phyloP scores from a whole-genome alignment of 1,284 basidiomycete genomes.

The Anthracocystis setariae region DNA sequence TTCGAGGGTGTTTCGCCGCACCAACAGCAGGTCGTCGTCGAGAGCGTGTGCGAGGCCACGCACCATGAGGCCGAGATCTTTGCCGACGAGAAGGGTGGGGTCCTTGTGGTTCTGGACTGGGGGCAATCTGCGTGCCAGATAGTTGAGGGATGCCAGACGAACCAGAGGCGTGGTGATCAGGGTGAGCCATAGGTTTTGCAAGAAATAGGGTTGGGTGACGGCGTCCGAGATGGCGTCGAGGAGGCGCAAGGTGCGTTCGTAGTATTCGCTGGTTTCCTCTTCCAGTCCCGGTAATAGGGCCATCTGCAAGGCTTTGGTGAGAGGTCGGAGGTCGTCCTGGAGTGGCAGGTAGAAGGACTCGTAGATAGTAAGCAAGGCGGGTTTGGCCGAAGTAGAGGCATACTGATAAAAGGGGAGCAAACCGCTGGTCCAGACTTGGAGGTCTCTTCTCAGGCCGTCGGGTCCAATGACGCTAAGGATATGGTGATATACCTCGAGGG shows the following conservation, averaged over 20 bases:
- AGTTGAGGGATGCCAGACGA: constrained; percentile 86
- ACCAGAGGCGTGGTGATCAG: constrained; percentile 89
- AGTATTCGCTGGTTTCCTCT: constrained; percentile 72
- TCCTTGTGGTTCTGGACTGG: constrained; percentile 35
- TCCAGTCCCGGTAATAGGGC: constrained; percentile 78
- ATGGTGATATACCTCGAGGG: constrained; percentile 92
- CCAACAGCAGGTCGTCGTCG: constrained; percentile 79
- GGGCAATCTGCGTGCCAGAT: constrained; percentile 82
- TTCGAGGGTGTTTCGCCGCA: constrained; percentile 60
- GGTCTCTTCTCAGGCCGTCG: constrained; percentile 86
- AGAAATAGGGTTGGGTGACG: constrained; percentile 79
- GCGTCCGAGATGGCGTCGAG: constrained; percentile 84
- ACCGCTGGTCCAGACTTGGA: constrained; percentile 93
- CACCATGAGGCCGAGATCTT: constrained; percentile 90
- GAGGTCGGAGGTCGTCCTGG: constrained; percentile 81
- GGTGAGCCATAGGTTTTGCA: constrained; percentile 92
- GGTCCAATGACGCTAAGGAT: constrained; percentile 87
- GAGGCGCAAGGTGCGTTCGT: constrained; percentile 87
- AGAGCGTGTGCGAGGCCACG: constrained; percentile 87
- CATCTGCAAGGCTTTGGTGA: constrained; percentile 92
- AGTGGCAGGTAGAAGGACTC: constrained; percentile 79
- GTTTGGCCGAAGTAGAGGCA: constrained; percentile 80
- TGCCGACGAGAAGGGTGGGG: constrained; percentile 69
- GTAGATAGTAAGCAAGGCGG: constrained; percentile 55
- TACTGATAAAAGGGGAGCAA: constrained; percentile 98